phyloP scores from a whole-genome alignment of 768 basidiomycete genomes.

The Lactifluus volemus region DNA sequence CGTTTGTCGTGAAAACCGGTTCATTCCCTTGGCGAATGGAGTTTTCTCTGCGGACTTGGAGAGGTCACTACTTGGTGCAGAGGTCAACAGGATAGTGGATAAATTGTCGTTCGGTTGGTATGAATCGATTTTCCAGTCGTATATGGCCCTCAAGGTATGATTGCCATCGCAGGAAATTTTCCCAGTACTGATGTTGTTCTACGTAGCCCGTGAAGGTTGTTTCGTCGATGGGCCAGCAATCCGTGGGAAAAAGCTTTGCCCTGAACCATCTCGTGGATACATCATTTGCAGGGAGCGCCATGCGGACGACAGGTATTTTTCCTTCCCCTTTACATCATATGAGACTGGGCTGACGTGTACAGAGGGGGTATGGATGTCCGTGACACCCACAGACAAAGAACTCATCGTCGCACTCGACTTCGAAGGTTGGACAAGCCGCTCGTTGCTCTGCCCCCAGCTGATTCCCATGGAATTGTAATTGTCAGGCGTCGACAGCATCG shows the following conservation, averaged over 20 bases:
- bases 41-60: too few species aligned
- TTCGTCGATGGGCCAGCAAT: too few species aligned
- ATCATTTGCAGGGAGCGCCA: too few species aligned
- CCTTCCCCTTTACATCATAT: not conserved
- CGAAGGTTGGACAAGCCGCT: conserved; percentile 38
- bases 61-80: too few species aligned
- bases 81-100: too few species aligned
- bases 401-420: conserved; percentile 21
- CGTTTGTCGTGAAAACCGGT: too few species aligned
- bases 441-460: not conserved
- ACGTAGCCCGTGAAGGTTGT: conserved; percentile 35
- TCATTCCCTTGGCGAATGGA: too few species aligned
- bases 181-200: not conserved
- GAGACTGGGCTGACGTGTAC: not conserved
- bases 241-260: too few species aligned
- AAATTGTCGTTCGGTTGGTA: too few species aligned
- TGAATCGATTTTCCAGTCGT: conserved; percentile 32
- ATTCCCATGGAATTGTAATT: not conserved
- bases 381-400: conserved; percentile 47
- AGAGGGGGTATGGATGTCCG: conserved; percentile 62
- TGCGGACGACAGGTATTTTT: conserved; percentile 28
- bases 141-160: conserved; percentile 46
- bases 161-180: not conserved
- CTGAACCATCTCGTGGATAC: too few species aligned
- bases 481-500: conserved; percentile 49